These are phyloP conservation scores for Triglochin maritima DNA, from an alignment of 106 monocot genomes.

Conservation along the genomic window DNA sequence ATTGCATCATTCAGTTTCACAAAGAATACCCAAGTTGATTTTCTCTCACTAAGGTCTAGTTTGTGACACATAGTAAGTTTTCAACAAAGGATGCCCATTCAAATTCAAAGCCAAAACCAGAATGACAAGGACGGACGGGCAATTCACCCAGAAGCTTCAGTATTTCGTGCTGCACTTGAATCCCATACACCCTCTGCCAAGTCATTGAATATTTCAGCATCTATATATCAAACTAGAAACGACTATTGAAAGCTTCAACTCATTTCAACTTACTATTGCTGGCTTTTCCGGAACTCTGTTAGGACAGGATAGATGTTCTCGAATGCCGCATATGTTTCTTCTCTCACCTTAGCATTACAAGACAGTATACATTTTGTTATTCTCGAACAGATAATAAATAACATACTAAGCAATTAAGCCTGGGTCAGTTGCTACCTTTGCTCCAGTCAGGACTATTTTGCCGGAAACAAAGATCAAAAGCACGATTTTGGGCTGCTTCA, in stretches of 20 bases:
- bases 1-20: too few relatives aligned
- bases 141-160: too few relatives aligned
- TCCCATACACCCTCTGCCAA: too few relatives aligned
- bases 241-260: background rate
- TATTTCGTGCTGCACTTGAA: too few relatives aligned
- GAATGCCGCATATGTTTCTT: slow-evolving; percentile 73
- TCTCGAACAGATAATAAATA: background rate
- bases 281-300: slow-evolving; percentile 59
- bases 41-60: too few relatives aligned
- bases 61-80: too few relatives aligned
- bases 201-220: too few relatives aligned
- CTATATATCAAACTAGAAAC: background rate
- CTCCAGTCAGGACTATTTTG: slow-evolving; percentile 29
- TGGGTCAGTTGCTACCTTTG: slow-evolving; percentile 11
- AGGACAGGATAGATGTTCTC: slow-evolving; percentile 83
- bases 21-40: too few relatives aligned
- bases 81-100: too few relatives aligned
- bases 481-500: slow-evolving; percentile 31
- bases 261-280: slow-evolving; percentile 34
- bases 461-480: slow-evolving; percentile 31
- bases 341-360: slow-evolving; percentile 38
- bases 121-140: too few relatives aligned
- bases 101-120: too few relatives aligned
- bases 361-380: too few relatives aligned
- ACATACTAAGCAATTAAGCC: background rate